Evolutionary conservation across 352 stramenopile genomes (phyloP), one percentile per base, ranked within the genome.

Genomic region (Pythium pyrilobum): DNA sequence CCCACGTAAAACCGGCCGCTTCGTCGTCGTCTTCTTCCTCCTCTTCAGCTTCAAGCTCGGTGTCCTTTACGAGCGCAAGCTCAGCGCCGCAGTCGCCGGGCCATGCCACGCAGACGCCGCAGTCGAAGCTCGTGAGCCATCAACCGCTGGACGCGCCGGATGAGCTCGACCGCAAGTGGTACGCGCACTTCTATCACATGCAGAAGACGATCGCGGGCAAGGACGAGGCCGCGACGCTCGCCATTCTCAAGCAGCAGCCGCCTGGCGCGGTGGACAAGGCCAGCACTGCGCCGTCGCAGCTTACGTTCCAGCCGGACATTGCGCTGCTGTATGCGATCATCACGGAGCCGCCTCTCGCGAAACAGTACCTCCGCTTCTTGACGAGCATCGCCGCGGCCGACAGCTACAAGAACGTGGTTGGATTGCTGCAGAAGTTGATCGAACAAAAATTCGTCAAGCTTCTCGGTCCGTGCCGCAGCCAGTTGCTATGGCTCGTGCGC

Each of bases 81-180:
- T 57, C 65, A 1, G 50, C 68, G 6, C 69, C 74, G 5, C 52
- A 67, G 2, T 74, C 76, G 1, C 59, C 74, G 15, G 42, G 61
- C 5, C 47, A 57, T 27, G 52, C 55, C 2, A 55, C 62, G 3
- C 49, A 62, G 9, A 74, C 74, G 10, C 83, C 83, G 1, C 61
- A 71, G 41, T 93, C 81, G 10, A 91, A 89, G 54, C 60, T 93
- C 7, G 56, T 93, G 27, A 86, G 80, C 27, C 77, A 90, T 42
- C 42, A 74, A 36, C 81, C 83, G 31, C 67, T 91, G n/a, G 83
- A 94, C 27, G 66, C 62, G 0, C 74, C 83, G 0, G 83, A 94
- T 24, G 83, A 94, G 38, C 55, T 92, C 33, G 83, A 94, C 36
- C 77, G 83, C 41, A 94, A 94, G 49, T 94, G 83, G 83, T 90